These are phyloP conservation scores for Myxozyma neotropica DNA, from an alignment of 805 yeast species.

Conservation along the genomic window DNA sequence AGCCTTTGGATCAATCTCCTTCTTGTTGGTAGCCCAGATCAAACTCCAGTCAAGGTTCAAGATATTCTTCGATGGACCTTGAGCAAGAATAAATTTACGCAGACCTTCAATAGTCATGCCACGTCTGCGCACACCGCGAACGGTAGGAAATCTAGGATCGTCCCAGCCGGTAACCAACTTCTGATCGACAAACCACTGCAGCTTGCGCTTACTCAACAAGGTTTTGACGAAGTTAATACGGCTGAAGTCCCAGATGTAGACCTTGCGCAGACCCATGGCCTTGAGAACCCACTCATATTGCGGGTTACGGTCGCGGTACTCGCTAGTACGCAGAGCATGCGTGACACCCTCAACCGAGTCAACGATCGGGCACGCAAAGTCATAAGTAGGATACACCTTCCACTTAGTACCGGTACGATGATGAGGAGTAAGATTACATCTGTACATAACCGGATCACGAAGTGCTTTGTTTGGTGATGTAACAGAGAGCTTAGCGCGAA, in stretches of 20 bases:
- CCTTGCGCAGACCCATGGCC: conserved; percentile 81
- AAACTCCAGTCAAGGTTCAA: conserved; percentile 96
- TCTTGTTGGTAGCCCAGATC: conserved; percentile 97
- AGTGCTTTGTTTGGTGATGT: conserved; percentile 89
- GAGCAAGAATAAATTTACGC: conserved; percentile 87
- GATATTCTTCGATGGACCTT: conserved; percentile 97
- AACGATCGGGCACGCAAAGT: conserved; percentile 97
- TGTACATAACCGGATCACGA: conserved; percentile 97
- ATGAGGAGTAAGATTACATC: conserved; percentile 96
- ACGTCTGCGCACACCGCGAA: conserved; percentile 94
- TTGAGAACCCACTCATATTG: conserved; percentile 96
- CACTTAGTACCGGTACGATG: conserved; percentile 91
- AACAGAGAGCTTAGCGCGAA: conserved; percentile 95
- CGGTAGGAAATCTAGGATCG: conserved; percentile 99
- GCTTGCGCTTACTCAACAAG: conserved; percentile 90
- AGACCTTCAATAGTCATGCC: conserved; percentile 99
- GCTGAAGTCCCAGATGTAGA: conserved; percentile 97
- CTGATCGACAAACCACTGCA: conserved; percentile 98
- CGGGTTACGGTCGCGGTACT: conserved; percentile 97
- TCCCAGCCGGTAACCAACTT: conserved; percentile 91
- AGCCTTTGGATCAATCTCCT: conserved; percentile 94
- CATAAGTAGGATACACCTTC: conserved; percentile 98
- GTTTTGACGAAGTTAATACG: conserved; percentile 97
- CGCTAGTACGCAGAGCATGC: conserved; percentile 96
- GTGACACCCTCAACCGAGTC: conserved; percentile 97